These are phyloP conservation scores for Phlebiopsis gigantea DNA, from an alignment of 768 basidiomycete genomes.

Conservation along the genomic window DNA sequence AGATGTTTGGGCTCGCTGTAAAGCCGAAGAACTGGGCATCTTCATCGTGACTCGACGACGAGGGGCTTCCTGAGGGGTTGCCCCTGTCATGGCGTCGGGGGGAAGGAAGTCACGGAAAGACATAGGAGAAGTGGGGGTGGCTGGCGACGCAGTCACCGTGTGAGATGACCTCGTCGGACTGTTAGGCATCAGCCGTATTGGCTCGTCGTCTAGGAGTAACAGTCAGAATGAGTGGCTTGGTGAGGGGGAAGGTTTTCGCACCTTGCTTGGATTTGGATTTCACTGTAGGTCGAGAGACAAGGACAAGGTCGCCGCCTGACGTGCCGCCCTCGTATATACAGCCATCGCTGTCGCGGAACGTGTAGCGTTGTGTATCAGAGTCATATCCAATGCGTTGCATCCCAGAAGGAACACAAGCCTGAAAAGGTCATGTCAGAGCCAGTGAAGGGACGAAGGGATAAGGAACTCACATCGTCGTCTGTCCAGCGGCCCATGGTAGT, in stretches of 20 bases:
- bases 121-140: slow-evolving; percentile 2
- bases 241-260: not conserved
- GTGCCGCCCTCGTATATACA: slow-evolving; percentile 50
- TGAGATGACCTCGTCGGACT: not conserved
- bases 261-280: not conserved
- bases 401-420: slow-evolving; percentile 45
- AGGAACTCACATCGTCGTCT: slow-evolving; percentile 28
- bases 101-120: slow-evolving; percentile 12
- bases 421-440: slow-evolving; percentile 4
- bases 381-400: slow-evolving; percentile 72
- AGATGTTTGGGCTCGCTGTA: not conserved
- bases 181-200: slow-evolving; percentile 13
- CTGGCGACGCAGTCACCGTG: not conserved
- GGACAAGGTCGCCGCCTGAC: slow-evolving; percentile 30
- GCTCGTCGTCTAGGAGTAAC: slow-evolving; percentile 7
- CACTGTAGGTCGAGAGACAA: slow-evolving; percentile 4
- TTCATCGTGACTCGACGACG: not conserved
- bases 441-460: not conserved
- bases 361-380: slow-evolving; percentile 61
- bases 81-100: slow-evolving; percentile 7
- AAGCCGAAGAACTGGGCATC: not conserved
- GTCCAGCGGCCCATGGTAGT: slow-evolving; percentile 32
- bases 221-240: not conserved
- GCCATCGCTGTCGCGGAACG: slow-evolving; percentile 56
- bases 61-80: slow-evolving; percentile 2